Conservation (phyloP, 2,329 filamentous ascomycete genomes). For the Fusarium sp. region DNA sequence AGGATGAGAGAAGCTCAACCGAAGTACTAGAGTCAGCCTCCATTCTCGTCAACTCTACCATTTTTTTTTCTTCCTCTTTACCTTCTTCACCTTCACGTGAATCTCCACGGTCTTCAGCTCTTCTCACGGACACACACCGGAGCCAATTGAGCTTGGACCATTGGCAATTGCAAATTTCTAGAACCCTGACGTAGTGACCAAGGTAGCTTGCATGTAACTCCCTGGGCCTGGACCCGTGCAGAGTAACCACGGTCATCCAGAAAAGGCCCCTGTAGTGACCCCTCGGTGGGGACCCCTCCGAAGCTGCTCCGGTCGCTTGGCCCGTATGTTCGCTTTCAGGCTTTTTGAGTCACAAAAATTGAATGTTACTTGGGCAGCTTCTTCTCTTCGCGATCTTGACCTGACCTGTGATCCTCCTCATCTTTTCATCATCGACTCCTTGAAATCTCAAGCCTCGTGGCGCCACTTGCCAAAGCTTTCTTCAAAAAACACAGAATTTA, state of each 20-base stretch:
- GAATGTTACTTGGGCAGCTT: slow-evolving; percentile 6
- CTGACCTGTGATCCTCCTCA: slow-evolving; percentile 12
- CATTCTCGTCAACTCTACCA: background rate
- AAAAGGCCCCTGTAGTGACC: slow-evolving; percentile 23
- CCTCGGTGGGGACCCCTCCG: slow-evolving; percentile 47
- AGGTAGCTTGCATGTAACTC: slow-evolving; percentile 28
- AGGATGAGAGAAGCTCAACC: background rate
- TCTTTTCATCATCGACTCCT: slow-evolving; percentile 15
- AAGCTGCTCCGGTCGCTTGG: slow-evolving; percentile 43
- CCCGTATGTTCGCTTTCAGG: slow-evolving; percentile 6
- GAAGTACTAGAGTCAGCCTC: background rate
- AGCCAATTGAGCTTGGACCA: slow-evolving; percentile 44
- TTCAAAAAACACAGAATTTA: slow-evolving; percentile 7
- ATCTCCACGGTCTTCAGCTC: slow-evolving; percentile 1
- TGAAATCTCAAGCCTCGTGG: slow-evolving; percentile 23
- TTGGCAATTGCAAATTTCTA: slow-evolving; percentile 44
- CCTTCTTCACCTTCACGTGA: background rate
- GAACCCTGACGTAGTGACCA: slow-evolving; percentile 41
- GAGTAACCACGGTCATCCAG: slow-evolving; percentile 7
- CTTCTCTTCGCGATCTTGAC: background rate
- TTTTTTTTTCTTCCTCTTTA: background rate
- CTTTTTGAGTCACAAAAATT: slow-evolving; percentile 37
- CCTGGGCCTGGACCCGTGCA: slow-evolving; percentile 14
- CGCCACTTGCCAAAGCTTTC: slow-evolving; percentile 22
- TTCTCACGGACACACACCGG: slow-evolving; percentile 23